Conservation (phyloP, 305 asterid species). For the Fraxinus latifolia region DNA sequence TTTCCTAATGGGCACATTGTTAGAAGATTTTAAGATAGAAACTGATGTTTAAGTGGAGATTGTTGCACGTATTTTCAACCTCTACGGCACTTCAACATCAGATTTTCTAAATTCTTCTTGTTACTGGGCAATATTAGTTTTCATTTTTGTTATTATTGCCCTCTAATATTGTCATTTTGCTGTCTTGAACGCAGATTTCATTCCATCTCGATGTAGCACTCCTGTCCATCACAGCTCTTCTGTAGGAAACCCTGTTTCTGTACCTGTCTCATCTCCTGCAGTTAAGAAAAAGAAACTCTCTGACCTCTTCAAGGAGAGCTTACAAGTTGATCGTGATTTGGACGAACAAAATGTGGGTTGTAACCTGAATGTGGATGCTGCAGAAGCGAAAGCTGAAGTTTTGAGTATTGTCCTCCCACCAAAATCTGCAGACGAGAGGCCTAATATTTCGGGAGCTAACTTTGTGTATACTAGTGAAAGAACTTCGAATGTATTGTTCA, state of each 20-base stretch:
- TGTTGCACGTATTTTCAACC: not conserved
- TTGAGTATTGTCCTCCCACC: conserved; percentile 1
- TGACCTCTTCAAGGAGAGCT: conserved; percentile 34
- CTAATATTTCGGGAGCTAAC: conserved; percentile 17
- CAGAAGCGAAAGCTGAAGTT: not conserved
- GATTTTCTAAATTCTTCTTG: not conserved
- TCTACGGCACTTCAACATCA: not conserved
- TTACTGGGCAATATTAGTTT: not conserved
- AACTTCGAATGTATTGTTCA: conserved; percentile 4
- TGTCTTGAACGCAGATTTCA: conserved; percentile 31
- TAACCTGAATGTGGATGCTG: not conserved
- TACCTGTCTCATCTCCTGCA: conserved; percentile 13
- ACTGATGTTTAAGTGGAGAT: not conserved
- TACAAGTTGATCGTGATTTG: conserved; percentile 14
- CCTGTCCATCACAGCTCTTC: conserved; percentile 33
- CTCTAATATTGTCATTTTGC: not conserved
- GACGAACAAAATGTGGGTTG: conserved; percentile 10
- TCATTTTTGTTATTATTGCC: not conserved
- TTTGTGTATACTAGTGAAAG: not conserved
- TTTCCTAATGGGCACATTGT: not conserved
- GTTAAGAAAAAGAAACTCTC: conserved; percentile 33
- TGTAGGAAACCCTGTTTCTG: conserved; percentile 9
- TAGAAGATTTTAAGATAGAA: not conserved
- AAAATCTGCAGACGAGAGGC: conserved; percentile 23
- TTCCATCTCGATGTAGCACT: conserved; percentile 42